These are phyloP conservation scores for Pseudogymnoascus sp. DNA, from an alignment of 2,329 filamentous ascomycete genomes.

Conservation along the genomic window DNA sequence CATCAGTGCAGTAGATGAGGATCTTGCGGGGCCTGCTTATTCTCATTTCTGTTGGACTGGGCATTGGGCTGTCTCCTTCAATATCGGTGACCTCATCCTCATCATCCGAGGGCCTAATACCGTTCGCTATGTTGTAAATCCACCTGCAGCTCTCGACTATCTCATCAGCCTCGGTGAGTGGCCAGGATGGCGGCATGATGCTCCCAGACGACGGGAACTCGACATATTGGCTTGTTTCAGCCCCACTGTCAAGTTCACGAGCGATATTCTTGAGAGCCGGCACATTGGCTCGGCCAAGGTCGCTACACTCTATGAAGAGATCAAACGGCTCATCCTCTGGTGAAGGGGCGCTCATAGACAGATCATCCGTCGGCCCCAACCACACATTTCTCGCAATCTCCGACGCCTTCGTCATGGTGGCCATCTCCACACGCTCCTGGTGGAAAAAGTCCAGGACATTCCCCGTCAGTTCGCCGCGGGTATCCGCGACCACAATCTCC, in stretches of 20 bases:
- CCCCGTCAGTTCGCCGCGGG: slow-evolving; percentile 61
- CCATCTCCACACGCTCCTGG: slow-evolving; percentile 88
- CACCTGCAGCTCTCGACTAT: slow-evolving; percentile 81
- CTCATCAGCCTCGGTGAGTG: slow-evolving; percentile 71
- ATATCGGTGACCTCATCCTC: slow-evolving; percentile 28
- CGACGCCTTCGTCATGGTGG: slow-evolving; percentile 78
- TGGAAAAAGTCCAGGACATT: slow-evolving; percentile 80
- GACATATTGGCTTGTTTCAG: slow-evolving; percentile 39
- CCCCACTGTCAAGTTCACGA: slow-evolving; percentile 39
- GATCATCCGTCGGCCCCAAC: slow-evolving; percentile 78
- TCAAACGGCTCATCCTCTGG: slow-evolving; percentile 59
- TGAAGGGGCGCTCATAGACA: slow-evolving; percentile 36
- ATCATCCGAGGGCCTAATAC: slow-evolving; percentile 32
- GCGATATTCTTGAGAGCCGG: slow-evolving; percentile 55
- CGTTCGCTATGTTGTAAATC: slow-evolving; percentile 77
- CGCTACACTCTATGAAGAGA: slow-evolving; percentile 79
- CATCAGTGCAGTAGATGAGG: slow-evolving; percentile 87
- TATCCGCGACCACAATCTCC: slow-evolving; percentile 67
- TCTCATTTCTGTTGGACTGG: slow-evolving; percentile 21
- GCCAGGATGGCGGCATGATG: slow-evolving; percentile 76
- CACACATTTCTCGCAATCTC: slow-evolving; percentile 87
- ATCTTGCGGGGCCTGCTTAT: slow-evolving; percentile 47
- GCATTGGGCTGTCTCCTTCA: slow-evolving; percentile 50
- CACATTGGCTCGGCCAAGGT: slow-evolving; percentile 68
- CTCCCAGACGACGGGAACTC: slow-evolving; percentile 95